Conservation (phyloP, 2,329 filamentous ascomycete species). For the Monosporascus sp. region DNA sequence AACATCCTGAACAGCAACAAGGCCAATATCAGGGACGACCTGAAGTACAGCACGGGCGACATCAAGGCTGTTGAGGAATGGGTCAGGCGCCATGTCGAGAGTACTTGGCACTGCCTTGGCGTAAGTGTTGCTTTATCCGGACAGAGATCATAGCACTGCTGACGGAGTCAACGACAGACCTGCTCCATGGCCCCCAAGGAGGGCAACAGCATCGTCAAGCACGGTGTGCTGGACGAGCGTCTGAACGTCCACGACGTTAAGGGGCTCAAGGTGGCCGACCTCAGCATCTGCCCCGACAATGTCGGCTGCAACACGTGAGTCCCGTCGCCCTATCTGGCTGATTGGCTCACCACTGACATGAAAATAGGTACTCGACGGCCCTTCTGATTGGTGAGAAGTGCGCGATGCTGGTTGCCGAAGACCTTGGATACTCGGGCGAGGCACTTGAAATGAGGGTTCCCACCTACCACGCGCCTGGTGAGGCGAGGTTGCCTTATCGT, state of each 20-base stretch:
- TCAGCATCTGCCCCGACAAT: conserved; percentile 74
- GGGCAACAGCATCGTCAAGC: conserved; percentile 76
- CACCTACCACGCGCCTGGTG: conserved; percentile 54
- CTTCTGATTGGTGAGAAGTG: conserved; percentile 74
- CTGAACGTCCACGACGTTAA: conserved; percentile 74
- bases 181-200: conserved; percentile 73
- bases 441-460: conserved; percentile 75
- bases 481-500: conserved; percentile 35
- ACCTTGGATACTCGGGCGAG: conserved; percentile 67
- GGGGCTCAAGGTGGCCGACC: conserved; percentile 71
- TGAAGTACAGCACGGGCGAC: conserved; percentile 61
- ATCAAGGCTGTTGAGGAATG: conserved; percentile 64
- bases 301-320: conserved; percentile 64
- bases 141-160: neutral
- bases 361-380: conserved; percentile 57
- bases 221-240: conserved; percentile 72
- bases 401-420: conserved; percentile 64
- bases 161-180: conserved; percentile 35
- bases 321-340: conserved; percentile 14
- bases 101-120: conserved; percentile 64
- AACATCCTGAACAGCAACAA: conserved; percentile 58
- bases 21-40: conserved; percentile 54
- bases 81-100: conserved; percentile 70
- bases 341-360: neutral
- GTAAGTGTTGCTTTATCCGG: conserved; percentile 27